Evolutionary conservation across 306 rosid species (phyloP).

Genomic region (Malus sylvestris): DNA sequence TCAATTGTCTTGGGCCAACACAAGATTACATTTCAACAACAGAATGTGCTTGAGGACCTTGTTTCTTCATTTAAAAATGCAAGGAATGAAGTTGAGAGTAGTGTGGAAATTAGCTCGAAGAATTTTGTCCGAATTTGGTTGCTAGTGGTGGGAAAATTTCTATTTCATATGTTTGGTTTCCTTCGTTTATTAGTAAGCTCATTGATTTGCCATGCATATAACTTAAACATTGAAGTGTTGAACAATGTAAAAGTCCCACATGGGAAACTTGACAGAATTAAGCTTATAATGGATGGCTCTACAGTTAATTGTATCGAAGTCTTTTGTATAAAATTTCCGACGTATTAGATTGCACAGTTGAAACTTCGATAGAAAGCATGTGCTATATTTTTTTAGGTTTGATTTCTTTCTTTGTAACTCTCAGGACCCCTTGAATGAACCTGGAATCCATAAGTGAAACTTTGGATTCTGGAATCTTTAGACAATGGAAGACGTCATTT

Average conservation of each 20-base stretch:
- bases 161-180: slow-evolving; percentile 31
- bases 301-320: neutral
- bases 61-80: slow-evolving; percentile 16
- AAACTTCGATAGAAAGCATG: too few species aligned
- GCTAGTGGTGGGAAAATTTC: slow-evolving; percentile 40
- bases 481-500: slow-evolving; percentile 18
- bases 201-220: neutral
- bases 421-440: slow-evolving; percentile 14
- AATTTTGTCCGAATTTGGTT: slow-evolving; percentile 13
- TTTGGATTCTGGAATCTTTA: slow-evolving; percentile 10
- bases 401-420: neutral
- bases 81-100: slow-evolving; percentile 16
- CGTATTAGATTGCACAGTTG: too few species aligned
- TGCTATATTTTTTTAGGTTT: neutral
- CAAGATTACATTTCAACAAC: too few species aligned
- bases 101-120: neutral
- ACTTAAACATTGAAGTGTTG: neutral
- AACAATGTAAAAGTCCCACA: neutral
- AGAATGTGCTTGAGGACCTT: slow-evolving; percentile 17
- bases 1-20: too few species aligned
- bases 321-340: too few species aligned
- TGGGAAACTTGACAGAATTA: neutral
- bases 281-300: neutral
- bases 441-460: slow-evolving; percentile 8
- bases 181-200: neutral